Base-by-base conservation (phyloP, 2,329 filamentous ascomycete species). In the Pseudocercospora pini-densiflorae region DNA sequence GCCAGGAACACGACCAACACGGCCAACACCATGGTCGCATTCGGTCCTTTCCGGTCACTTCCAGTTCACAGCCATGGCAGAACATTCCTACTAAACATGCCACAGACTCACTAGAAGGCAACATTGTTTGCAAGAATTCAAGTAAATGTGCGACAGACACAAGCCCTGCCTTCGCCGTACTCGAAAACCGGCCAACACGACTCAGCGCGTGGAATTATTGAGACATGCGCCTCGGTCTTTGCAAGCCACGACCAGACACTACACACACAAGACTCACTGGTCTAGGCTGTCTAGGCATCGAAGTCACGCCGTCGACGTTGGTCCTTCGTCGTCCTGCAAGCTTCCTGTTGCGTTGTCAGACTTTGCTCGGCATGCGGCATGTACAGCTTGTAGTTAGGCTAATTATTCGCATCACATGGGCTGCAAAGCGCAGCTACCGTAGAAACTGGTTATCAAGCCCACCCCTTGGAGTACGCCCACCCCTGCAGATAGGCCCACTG, bases 1-100 rank as follows among this genome's bases (percentile, higher is more conserved):
- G 62, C 27, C 62, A 64, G 62, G 62, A 64, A 64, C 62, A 40
- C 9, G 47, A 51, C 19, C 16, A 24, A 24, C 21, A 29, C 55
- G 27, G n/a, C n/a, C n/a, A n/a, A n/a, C n/a, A n/a, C n/a, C n/a
- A 40, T 29, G 21, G 29, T 43, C 55, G n/a, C 58, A 4, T 7
- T 45, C 58, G 33, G 36, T 36, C 45, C 24, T 45, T 60, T 19
- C n/a, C n/a, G n/a, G n/a, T n/a, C n/a, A n/a, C n/a, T n/a, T n/a
- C n/a, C n/a, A n/a, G n/a, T n/a, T n/a, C n/a, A n/a, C n/a, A 27
- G 31, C 58, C 58, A 6, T 27, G 6, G 27, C 27, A 27, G 27
- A 27, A 27, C 27, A 27, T 3, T 27, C 6, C 27, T 27, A 6
- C 27, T 27, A 27, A 27, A 27, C 3, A 27, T 27, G 27, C 27